Evolutionary conservation across 2,329 filamentous ascomycete species (phyloP).

Genomic region (Zymoseptoria tritici): DNA sequence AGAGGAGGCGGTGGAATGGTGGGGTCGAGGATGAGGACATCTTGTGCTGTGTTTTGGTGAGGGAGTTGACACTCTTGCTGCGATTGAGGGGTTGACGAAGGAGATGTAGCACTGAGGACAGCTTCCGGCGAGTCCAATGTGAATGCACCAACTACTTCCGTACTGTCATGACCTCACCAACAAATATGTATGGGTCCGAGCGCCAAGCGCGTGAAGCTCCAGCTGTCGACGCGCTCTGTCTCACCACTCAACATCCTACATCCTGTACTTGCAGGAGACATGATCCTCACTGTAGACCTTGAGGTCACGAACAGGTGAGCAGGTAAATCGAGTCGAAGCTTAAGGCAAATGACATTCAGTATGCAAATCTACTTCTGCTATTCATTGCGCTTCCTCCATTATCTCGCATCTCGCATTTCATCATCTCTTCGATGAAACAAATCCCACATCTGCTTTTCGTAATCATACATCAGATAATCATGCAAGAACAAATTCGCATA

Average conservation of each 20-base stretch:
- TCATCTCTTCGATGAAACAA: neutral
- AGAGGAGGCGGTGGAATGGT: slow-evolving; percentile 32
- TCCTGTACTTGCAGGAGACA: neutral
- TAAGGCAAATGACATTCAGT: neutral
- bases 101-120: neutral
- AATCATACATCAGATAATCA: neutral
- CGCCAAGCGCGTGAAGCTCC: neutral
- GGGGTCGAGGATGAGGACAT: slow-evolving; percentile 6
- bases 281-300: neutral
- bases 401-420: neutral
- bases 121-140: neutral
- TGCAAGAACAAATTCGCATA: neutral
- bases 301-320: neutral
- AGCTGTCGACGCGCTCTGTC: neutral
- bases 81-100: neutral
- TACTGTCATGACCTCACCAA: neutral
- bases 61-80: neutral
- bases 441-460: neutral
- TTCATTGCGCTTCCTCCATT: neutral
- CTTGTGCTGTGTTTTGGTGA: neutral
- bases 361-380: neutral
- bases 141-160: neutral
- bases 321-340: neutral
- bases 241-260: neutral
- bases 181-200: neutral